These are phyloP conservation scores for Aureobasidium sp. DNA, from an alignment of 2,329 filamentous ascomycete genomes.

Conservation along the genomic window DNA sequence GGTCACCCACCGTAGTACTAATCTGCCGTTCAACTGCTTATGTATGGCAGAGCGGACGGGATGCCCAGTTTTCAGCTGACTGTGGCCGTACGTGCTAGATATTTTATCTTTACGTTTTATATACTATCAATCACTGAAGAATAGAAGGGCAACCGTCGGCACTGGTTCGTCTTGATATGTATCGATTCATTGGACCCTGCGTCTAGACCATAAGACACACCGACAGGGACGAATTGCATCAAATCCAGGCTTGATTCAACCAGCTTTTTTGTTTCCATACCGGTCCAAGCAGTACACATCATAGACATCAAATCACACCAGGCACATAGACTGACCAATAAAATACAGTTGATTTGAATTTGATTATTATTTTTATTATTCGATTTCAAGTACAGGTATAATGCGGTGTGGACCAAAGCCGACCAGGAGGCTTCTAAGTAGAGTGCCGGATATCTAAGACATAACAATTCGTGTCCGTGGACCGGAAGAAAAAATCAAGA, in stretches of 20 bases:
- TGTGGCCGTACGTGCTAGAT: no score
- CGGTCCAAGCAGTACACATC: neutral
- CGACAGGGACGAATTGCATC: no score
- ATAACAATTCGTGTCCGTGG: neutral
- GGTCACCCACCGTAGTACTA: no score
- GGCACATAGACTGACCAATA: neutral
- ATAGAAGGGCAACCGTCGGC: no score
- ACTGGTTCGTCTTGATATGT: no score
- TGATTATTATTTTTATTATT: neutral
- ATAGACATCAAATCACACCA: neutral
- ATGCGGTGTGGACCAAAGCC: neutral
- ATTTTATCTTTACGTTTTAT: no score
- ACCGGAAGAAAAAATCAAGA: neutral
- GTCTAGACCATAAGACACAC: no score
- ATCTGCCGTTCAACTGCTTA: no score
- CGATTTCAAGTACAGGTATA: neutral
- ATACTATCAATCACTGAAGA: no score
- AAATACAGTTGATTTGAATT: neutral
- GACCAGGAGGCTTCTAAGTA: neutral
- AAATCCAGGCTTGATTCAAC: neutral
- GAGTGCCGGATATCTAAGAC: constrained; percentile 5
- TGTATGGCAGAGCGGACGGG: no score
- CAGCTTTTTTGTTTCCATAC: neutral
- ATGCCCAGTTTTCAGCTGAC: no score
- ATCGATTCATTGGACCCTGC: no score